Evolutionary conservation across 2,329 filamentous ascomycete genomes (phyloP), one percentile per base, ranked within the genome.

Genomic region (Lasiodiplodia gonubiensis): DNA sequence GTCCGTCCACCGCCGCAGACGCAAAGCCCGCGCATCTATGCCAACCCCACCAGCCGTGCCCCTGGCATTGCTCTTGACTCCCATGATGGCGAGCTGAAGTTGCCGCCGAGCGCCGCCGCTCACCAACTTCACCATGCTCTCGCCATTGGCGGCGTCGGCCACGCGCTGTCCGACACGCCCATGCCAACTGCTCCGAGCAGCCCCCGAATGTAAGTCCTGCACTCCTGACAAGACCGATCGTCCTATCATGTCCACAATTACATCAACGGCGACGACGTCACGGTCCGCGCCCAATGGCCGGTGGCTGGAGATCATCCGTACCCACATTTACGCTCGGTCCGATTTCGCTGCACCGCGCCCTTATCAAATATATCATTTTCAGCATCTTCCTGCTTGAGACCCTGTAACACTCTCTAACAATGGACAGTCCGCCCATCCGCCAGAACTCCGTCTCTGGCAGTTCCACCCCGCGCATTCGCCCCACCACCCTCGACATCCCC

Each of bases 401-500:
- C 68, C 30, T 49, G 64, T 57, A 66, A 65, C 53, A 33, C 59
- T 59, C 59, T 59, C 59, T 55, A 53, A 55, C 71, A 70, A 74
- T 69, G 68, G 68, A 71, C 70, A 92, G 91, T 73, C 87, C 86
- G 60, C 89, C 90, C 1, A 79, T 89, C 69, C 84, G 91, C 75
- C 90, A 91, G 75, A 92, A 90, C 73, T 95, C 92, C 12, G 90
- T 90, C 68, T 61, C 57, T 42, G 86, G 85, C 61, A 27, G 60
- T 48, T 89, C 89, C 30, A 97, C 94, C 6, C 93, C 94, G 33
- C 86, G 91, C 70, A 86, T 93, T 59, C 93, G 96, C 79, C 93
- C 95, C 11, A 98, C 95, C 18, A 97, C 95, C 16, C 89, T 98
- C 74, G 97, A 97, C 78, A 97, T 99, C 69, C 95, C 95, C 67